Evolutionary conservation across 352 stramenopile genomes (phyloP), one percentile per base, ranked within the genome.

Genomic region (Phytophthora brassicae): DNA sequence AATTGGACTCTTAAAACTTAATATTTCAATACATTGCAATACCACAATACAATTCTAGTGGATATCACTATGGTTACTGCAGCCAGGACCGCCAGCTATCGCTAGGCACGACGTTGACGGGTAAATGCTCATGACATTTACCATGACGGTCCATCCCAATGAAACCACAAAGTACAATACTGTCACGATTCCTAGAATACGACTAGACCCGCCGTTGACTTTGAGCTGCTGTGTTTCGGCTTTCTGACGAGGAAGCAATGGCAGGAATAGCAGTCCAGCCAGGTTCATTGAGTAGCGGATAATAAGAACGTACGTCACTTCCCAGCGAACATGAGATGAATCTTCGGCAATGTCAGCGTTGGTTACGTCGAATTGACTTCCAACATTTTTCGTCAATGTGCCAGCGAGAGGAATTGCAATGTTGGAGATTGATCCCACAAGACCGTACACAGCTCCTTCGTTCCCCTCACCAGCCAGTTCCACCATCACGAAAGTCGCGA

Each of bases 381-480:
- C 28, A 1, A 87, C 56, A 17, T 70, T 56, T 58, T 86, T 66
- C 35, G 66, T 56, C 4, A 84, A 44, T 8, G 74, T 74, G 20
- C 42, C 69, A 1, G 75, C 78, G n/a, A 86, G 65, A 1, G 77
- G 75, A 3, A 48, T 52, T 5, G 64, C 53, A 1, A 82, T 63
- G 36, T 85, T 84, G 22, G 64, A 65, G 17, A 81, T 60, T 1
- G 78, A 84, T 20, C 75, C 72, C 7, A 82, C 38, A 3, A 86
- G 35, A 13, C 69, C 74, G 16, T 78, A 78, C 14, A 77, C 69
- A 4, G 71, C 64, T 2, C 68, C 77, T 62, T 84, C 77, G 17
- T 80, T 78, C 5, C 74, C 74, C 24, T 78, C 70, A 17, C 67
- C 64, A 0, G 67, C 67, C 28, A 87, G 31, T 54, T 87, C 77